Base-by-base conservation (phyloP, 306 rosid species). In the Ammopiptanthus mongolicus region DNA sequence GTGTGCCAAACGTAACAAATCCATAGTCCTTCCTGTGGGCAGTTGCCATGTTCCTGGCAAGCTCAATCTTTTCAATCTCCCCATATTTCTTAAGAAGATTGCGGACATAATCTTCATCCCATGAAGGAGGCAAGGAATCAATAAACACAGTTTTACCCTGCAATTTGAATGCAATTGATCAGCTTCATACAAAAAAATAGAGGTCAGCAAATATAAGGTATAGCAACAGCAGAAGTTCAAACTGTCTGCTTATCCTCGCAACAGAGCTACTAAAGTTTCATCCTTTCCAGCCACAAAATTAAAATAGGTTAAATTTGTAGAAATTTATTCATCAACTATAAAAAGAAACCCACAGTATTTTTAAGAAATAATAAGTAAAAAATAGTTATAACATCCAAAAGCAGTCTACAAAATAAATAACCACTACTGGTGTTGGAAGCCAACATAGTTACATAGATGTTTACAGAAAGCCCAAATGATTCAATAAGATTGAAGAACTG, bases 121-220 rank as follows among this genome's bases (percentile, higher is more conserved):
- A 96, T 55, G 96, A 84, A 64, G 97, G 85, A 78, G 97, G 91
- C 60, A 92, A 75, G 65, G 93, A 90, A 87, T 96, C 99, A 74
- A 96, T 88, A 80, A 96, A 96, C 34, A 96, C 96, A 84, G 99
- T 90, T 88, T 92, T 92, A 74, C 89, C 99, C 98, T 95, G 91
- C 78, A 87, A 75, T 68, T 58, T 77, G 53, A 47, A 74, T 41
- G 69, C 47, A 52, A 34, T 70, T 63, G 42, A 82, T 82, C 80
- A 80, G 84, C 28, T 37, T 58, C 64, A 59, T 36, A 13, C 15
- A 58, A 74, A 66, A 65, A 9, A 23, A 12, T 56, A 42, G 1
- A 57, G n/a, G 72, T 12, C 18, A 60, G 73, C 31, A 82, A 71
- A 33, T 55, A 21, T 0, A 53, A 65, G 15, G 39, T 60, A 42